Conservation (phyloP, 179 eudicot species). For the Corrigiola litoralis region DNA sequence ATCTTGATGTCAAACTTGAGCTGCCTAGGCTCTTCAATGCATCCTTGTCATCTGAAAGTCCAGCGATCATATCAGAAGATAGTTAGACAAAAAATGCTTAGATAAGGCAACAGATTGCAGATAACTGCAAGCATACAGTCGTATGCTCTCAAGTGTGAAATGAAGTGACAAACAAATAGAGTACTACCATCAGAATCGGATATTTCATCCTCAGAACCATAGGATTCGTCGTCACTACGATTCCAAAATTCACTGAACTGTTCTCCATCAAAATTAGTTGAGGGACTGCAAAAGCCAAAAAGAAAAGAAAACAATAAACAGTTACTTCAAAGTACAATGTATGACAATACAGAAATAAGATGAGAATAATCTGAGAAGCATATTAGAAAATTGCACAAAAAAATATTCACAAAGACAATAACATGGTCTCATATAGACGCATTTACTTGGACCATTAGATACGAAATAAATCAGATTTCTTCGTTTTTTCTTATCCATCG, state of each 20-base stretch:
- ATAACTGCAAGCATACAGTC: background rate
- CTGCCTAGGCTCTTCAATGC: conserved; percentile 26
- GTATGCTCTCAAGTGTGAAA: conserved; percentile 2
- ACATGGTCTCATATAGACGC: no score
- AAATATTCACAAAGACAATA: background rate
- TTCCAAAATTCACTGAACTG: conserved; percentile 81
- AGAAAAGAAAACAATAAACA: background rate
- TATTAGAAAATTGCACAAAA: background rate
- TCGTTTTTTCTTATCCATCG: no score
- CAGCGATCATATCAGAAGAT: background rate
- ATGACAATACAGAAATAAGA: background rate
- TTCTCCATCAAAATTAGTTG: conserved; percentile 34
- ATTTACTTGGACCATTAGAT: no score
- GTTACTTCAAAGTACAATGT: background rate
- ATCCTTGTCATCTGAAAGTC: conserved; percentile 30
- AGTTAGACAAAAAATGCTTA: background rate
- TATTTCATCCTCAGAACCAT: conserved; percentile 81
- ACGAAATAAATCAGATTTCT: no score
- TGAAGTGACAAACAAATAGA: conserved; percentile 9
- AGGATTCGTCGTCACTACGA: conserved; percentile 57
- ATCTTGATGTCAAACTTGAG: conserved; percentile 46
- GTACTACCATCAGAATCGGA: conserved; percentile 82
- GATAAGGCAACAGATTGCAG: background rate
- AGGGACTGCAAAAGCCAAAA: conserved; percentile 40
- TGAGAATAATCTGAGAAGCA: background rate